These are phyloP conservation scores for Lactarius hatsudake DNA, from an alignment of 768 basidiomycete genomes.

Conservation along the genomic window DNA sequence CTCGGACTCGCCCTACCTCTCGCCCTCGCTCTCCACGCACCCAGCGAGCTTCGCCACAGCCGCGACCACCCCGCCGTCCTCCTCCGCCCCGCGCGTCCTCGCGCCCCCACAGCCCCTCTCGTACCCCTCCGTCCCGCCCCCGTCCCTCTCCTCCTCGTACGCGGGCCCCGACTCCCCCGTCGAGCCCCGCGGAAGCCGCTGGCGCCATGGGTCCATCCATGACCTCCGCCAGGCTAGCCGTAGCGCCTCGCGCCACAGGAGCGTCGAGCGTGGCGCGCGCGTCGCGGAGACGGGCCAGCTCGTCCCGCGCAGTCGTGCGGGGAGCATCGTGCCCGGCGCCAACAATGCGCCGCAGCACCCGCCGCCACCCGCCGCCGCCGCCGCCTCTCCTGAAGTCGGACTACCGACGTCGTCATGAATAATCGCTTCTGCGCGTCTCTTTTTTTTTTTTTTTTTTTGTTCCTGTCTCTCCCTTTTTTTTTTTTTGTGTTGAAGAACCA, in stretches of 20 bases:
- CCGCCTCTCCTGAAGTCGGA: constrained; percentile 14
- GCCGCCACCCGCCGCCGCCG: neutral
- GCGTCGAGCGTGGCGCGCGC: constrained; percentile 61
- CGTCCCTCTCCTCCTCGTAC: constrained; percentile 67
- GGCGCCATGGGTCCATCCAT: constrained; percentile 33
- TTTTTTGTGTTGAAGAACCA: neutral
- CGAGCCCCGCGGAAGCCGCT: constrained; percentile 35
- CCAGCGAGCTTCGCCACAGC: constrained; percentile 59
- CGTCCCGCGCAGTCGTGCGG: constrained; percentile 35
- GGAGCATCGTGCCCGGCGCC: constrained; percentile 18
- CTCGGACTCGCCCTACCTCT: constrained; percentile 47
- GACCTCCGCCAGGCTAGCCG: constrained; percentile 36
- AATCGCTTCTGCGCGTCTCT: neutral
- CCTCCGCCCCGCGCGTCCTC: constrained; percentile 48
- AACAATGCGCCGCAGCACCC: neutral
- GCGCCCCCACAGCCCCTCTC: constrained; percentile 47
- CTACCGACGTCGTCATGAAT: constrained; percentile 12
- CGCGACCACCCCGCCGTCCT: constrained; percentile 72
- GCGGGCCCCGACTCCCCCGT: constrained; percentile 29
- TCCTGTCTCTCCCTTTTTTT: neutral
- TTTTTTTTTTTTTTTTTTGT: neutral
- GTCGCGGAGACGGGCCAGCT: constrained; percentile 69
- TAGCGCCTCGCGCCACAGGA: constrained; percentile 50
- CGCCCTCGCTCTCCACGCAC: constrained; percentile 52
- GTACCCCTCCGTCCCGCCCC: constrained; percentile 83